Base-by-base conservation (phyloP, 441 rosid species). In the Oxalis stricta region DNA sequence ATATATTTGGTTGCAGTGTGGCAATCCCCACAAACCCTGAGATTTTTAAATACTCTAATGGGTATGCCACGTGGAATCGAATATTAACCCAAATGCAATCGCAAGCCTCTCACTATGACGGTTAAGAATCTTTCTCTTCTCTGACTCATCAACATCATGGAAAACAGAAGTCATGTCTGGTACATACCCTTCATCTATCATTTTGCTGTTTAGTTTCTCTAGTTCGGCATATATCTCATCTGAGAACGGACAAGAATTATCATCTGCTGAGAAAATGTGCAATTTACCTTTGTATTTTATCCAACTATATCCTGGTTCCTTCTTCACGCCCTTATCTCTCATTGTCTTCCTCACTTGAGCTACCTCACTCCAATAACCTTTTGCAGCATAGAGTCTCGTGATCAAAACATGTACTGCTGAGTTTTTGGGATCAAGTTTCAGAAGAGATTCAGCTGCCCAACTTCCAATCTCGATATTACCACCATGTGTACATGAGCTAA, bases 301-400 rank as follows among this genome's bases (percentile, higher is more conserved):
- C 97, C 97, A 89, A 52, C 97, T 89, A 56, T 58, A 87, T 47
- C 97, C 97, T 0, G 92, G 94, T 68, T 82, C 94, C 63, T 89
- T 82, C 56, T 58, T 80, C 48, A 78, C 81, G 18, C 88, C 77
- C 48, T 61, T 74, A 38, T 66, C 83, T 66, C 76, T 70, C 92
- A 84, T 89, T 68, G 61, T 69, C 48, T 35, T 57, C 57, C 80
- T 75, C 44, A 85, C 45, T 47, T 73, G 73, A 5, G 96, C 72
- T 43, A 89, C 92, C 26, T 51, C 43, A 13, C 74, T 80, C 92
- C 95, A 85, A 57, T 70, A 46, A 37, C 79, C 79, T 36, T 66
- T 71, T 7, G 75, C 68, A 51, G 94, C 96, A 57, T 77, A 89
- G 47, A 89, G 73, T 56, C 82, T 70, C 8, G 82, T 57, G 56